Base-by-base conservation (phyloP, 352 stramenopile genomes). In the Phytophthora meadii region DNA sequence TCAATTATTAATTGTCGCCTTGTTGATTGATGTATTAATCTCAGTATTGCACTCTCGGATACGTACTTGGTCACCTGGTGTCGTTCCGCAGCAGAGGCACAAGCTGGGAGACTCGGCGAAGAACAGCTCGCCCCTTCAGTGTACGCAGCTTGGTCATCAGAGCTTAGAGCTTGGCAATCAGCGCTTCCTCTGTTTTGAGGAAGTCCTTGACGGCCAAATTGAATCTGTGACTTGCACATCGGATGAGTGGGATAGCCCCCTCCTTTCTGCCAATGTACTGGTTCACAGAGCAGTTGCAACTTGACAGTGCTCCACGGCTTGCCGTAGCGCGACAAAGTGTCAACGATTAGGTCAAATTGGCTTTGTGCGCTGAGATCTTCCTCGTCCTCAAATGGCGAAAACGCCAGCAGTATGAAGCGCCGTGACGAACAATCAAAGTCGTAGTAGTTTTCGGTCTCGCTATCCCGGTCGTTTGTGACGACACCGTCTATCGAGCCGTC, bases 241-340 rank as follows among this genome's bases (percentile, higher is more conserved):
- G 8, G 9, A 36, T 36, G 30, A 36, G 9, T 2, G 30, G 30
- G 9, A 36, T 36, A 11, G 30, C 30, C 8, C 30, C 30, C 30
- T 36, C 30, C 9, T 36, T 36, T 10, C 30, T 1, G 7, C 9
- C 30, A 36, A 36, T 36, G 9, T 36, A 36, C 30, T 36, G 30
- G 27, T 72, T 68, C 6, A 68, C 64, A 2, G 51, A 64, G 27
- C 56, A 62, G 50, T 64, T 60, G n/a, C 61, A 68, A 68, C 11
- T 42, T 11, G n/a, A 64, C 64, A 12, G 56, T 8, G 25, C 9
- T 34, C 64, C 49, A 67, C 2, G 51, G 56, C 39, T 51, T 57
- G 8, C 50, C 6, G 19, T 54, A 63, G n/a, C 28, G 27, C 3
- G 56, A 60, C 22, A 68, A 34, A 19, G 49, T 62, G 34, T 67